Percentiles rank a stretch among this genome's conserved stretches.
phyloP scores from a whole-genome alignment of 108 stramenopile genomes.

The Parmales sp. region DNA sequence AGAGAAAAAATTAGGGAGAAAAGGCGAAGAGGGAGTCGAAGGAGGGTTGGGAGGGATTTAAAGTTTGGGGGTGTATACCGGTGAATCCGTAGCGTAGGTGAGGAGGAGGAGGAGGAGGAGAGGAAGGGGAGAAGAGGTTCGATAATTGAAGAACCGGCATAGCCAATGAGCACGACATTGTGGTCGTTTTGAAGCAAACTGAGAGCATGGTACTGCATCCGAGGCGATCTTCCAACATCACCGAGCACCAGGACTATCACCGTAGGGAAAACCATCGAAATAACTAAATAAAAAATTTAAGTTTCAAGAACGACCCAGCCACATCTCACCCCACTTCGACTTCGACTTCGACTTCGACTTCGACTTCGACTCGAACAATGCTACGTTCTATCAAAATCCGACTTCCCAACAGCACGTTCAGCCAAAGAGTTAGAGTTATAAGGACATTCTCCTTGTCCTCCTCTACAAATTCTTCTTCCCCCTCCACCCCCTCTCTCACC shows the following conservation, averaged over 20 bases:
- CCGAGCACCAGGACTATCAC: conserved; percentile 56
- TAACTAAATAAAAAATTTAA: no score
- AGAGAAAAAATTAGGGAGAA: background rate
- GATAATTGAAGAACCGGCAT: conserved; percentile 32
- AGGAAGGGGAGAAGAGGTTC: background rate
- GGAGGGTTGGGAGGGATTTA: background rate
- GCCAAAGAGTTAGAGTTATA: no score
- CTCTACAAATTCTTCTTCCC: no score
- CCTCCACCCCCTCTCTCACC: no score
- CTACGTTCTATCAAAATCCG: no score
- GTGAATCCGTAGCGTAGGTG: background rate
- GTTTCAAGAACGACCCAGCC: no score
- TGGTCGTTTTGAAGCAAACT: conserved; percentile 64
- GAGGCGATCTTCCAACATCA: conserved; percentile 84
- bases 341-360: no score
- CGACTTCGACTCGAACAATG: no score
- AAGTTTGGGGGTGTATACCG: background rate
- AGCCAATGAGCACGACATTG: conserved; percentile 58
- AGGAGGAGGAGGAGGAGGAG: conserved; percentile 14
- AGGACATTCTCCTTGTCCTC: no score
- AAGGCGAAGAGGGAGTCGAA: background rate
- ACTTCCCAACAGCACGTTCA: no score
- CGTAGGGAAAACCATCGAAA: no score
- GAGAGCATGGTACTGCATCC: conserved; percentile 97
- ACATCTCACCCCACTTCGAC: no score